Evolutionary conservation across 2,329 filamentous ascomycete species (phyloP), one percentile per base, ranked within the genome.

Genomic region (Fusarium acutatum): DNA sequence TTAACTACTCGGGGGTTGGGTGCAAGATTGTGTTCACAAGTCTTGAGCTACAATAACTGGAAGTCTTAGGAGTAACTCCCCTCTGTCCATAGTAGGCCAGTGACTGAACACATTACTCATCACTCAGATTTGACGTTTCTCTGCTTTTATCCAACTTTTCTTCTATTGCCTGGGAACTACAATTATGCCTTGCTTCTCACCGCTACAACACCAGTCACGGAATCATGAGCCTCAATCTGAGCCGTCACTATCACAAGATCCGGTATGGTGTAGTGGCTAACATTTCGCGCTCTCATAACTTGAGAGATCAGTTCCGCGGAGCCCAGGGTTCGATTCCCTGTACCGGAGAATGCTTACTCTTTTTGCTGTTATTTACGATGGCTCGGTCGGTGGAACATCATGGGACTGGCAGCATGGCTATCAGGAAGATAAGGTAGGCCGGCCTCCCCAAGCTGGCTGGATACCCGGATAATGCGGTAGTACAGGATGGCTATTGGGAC

Each of bases 231-330:
- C 34, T 7, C 24, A 30, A 30, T 30, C 34, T n/a, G 24, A 13
- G 1, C 15, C 3, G 0, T 7, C 2, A 18, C 7, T 3, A 10
- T 14, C 20, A 40, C 20, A 54, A 30, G 11, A 47, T 43, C 77
- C 77, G 77, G 78, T 79, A 79, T 79, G 78, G 78, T 79, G 78
- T 79, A 79, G 77, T 79, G 77, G 78, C 78, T 77, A 79, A 79
- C 78, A 79, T 79, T 79, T 79, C 76, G 75, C 78, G 78, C 78
- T 79, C 67, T 79, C 78, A 79, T 67, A 68, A 76, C 57, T 24
- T 79, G 74, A 74, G 77, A 64, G 75, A 75, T 61, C 24, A 52
- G 57, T 59, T 59, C 73, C 75, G 72, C 73, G 73, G 75, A 76
- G 75, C 75, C 69, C 71, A 77, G 75, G 75, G 75, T 77, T 77